phyloP scores from a whole-genome alignment of 1,139 yeast species.

The Kluyveromyces sp. region DNA sequence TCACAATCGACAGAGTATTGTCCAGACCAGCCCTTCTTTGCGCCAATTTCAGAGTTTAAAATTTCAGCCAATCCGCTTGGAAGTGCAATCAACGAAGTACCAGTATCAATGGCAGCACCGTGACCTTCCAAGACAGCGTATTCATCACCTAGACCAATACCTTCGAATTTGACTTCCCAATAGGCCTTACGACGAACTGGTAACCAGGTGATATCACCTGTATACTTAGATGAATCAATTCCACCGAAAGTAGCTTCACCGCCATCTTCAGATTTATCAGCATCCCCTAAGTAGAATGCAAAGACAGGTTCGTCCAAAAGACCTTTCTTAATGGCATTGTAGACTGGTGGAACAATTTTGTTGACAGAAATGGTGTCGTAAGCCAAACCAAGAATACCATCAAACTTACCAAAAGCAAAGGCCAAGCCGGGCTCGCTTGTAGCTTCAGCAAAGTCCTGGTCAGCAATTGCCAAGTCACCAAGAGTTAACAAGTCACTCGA shows the following conservation, averaged over 20 bases:
- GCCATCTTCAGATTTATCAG: slow-evolving; percentile 55
- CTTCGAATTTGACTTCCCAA: slow-evolving; percentile 95
- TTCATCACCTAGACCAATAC: slow-evolving; percentile 86
- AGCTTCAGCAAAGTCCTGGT: slow-evolving; percentile 94
- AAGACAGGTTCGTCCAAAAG: slow-evolving; percentile 77
- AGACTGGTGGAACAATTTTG: slow-evolving; percentile 85
- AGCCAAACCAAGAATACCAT: slow-evolving; percentile 92
- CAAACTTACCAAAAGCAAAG: slow-evolving; percentile 96
- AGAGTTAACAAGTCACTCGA: slow-evolving; percentile 74
- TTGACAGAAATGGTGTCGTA: slow-evolving; percentile 86
- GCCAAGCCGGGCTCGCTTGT: slow-evolving; percentile 96
- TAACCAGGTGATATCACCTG: slow-evolving; percentile 84
- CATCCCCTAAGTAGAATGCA: slow-evolving; percentile 84
- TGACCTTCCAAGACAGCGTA: slow-evolving; percentile 71
- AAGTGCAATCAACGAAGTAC: slow-evolving; percentile 90
- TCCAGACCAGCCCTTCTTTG: slow-evolving; percentile 94
- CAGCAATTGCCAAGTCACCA: slow-evolving; percentile 77
- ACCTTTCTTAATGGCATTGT: slow-evolving; percentile 77
- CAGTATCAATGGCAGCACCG: slow-evolving; percentile 98
- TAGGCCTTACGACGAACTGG: slow-evolving; percentile 99
- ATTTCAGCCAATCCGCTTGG: slow-evolving; percentile 95
- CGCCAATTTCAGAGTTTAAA: slow-evolving; percentile 91
- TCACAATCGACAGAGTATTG: slow-evolving; percentile 91
- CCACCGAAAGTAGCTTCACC: slow-evolving; percentile 97
- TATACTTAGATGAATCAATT: slow-evolving; percentile 61